A percentile compares a stretch with the other conserved stretches of the same genome.
phyloP scores from a whole-genome alignment of 2,329 filamentous ascomycete genomes.

The Stenocarpella maydis region DNA sequence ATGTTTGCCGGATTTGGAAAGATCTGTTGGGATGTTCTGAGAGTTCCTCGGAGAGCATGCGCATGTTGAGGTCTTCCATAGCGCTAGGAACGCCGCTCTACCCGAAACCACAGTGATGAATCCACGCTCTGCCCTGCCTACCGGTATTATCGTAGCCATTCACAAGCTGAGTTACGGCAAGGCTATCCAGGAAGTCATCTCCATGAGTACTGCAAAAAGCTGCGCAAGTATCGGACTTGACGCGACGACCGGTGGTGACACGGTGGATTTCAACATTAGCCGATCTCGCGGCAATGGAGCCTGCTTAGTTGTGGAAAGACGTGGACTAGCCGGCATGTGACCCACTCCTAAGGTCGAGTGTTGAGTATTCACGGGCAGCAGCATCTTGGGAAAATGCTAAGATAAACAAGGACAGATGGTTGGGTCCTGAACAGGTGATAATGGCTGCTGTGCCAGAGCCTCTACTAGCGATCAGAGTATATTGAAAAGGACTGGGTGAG shows the following conservation, averaged over 20 bases:
- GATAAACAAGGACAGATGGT: neutral
- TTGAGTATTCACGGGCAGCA: neutral
- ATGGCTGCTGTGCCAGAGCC: neutral
- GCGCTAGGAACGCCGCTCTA: neutral
- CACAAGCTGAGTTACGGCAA: slow-evolving; percentile 34
- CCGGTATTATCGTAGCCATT: slow-evolving; percentile 3
- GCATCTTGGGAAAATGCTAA: neutral
- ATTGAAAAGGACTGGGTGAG: neutral
- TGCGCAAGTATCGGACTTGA: neutral
- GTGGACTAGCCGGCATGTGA: neutral
- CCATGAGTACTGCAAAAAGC: neutral
- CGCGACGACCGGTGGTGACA: neutral
- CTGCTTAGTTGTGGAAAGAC: neutral
- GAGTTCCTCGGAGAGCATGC: neutral
- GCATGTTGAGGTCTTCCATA: neutral
- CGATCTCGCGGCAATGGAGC: neutral
- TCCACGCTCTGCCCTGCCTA: neutral
- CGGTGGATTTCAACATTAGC: neutral
- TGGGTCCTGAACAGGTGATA: neutral
- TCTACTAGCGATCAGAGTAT: neutral
- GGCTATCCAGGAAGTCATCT: slow-evolving; percentile 20
- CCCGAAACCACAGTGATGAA: neutral
- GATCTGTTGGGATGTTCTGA: neutral
- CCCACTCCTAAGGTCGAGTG: neutral
- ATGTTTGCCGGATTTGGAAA: neutral